These are phyloP conservation scores for Pleurotus salmoneostramineus DNA, from an alignment of 768 basidiomycete species.

Conservation along the genomic window DNA sequence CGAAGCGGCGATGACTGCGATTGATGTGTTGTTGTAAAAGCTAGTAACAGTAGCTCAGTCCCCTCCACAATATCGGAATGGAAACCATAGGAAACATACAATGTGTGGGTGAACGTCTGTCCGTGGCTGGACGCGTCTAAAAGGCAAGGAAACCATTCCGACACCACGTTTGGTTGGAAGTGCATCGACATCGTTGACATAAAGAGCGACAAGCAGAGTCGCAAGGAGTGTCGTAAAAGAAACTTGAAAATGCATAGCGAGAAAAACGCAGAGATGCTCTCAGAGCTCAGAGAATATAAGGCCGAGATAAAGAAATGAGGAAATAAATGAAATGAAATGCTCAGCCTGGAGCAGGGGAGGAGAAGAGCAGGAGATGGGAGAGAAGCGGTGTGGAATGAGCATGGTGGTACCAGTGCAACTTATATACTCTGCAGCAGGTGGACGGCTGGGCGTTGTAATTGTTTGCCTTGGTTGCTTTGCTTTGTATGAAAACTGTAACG, in stretches of 20 bases:
- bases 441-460: conserved; percentile 2
- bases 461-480: neutral
- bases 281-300: neutral
- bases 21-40: conserved; percentile 69
- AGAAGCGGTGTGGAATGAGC: conserved; percentile 1
- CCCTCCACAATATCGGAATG: neutral
- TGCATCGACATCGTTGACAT: conserved; percentile 20
- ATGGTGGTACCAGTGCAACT: neutral
- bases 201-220: conserved; percentile 25
- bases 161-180: conserved; percentile 17
- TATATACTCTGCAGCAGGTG: neutral
- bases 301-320: too few species aligned
- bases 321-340: neutral
- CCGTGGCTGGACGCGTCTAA: conserved; percentile 10
- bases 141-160: conserved; percentile 12
- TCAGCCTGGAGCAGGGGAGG: conserved; percentile 6
- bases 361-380: neutral
- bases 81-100: conserved; percentile 4
- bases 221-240: conserved; percentile 33
- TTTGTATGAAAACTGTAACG: neutral
- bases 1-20: conserved; percentile 57
- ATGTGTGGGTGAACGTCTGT: conserved; percentile 14
- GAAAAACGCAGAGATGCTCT: neutral
- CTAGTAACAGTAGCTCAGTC: conserved; percentile 28
- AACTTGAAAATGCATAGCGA: conserved; percentile 38